Evolutionary conservation across 1,139 yeast species (phyloP), one percentile per base, ranked within the genome.

Genomic region (Hansenula sp.): DNA sequence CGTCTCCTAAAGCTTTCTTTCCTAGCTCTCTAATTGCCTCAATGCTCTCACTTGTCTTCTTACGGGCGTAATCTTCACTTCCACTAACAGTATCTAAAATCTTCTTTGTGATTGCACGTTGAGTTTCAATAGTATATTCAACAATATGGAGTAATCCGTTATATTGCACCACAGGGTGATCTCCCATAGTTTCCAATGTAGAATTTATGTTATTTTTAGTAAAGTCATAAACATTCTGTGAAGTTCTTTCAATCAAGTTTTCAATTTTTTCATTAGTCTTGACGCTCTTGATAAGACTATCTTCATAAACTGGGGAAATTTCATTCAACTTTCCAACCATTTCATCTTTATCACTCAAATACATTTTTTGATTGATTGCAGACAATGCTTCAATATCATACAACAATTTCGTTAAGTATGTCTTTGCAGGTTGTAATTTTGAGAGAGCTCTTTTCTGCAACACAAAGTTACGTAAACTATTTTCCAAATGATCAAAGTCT

Each of bases 391-490:
- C 70, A 37, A 90, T 59, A 57, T 94, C 99, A 16, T 62, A 62
- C 37, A 86, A 71, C 17, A 90, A 61, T 53, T 90, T 90, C 20
- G 71, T 49, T 29, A 92, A 65, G 54, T 85, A 94, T 19, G 83
- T 89, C 58, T 90, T 89, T 0, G 97, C 97, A 0, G 99, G 99
- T 33, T 88, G 75, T 20, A 94, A 68, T 60, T 94, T 94, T 0
- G 97, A 89, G 16, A 86, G 64, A 0, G 97, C 81, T 53, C 98
- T 75, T 56, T 90, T 92, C 51, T 90, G 96, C 30, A 94, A 70
- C 6, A 94, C 82, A 59, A 94, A 94, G 51, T 82, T 82, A 41
- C 97, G 75, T 44, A 94, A 68, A 1, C 95, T 82, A 8, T 85
- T 82, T 56, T 94, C 97, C 46, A 94, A 68, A 38, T 77, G 78